Conservation (phyloP, 208 protist genomes). For the Crithidia brevicula region DNA sequence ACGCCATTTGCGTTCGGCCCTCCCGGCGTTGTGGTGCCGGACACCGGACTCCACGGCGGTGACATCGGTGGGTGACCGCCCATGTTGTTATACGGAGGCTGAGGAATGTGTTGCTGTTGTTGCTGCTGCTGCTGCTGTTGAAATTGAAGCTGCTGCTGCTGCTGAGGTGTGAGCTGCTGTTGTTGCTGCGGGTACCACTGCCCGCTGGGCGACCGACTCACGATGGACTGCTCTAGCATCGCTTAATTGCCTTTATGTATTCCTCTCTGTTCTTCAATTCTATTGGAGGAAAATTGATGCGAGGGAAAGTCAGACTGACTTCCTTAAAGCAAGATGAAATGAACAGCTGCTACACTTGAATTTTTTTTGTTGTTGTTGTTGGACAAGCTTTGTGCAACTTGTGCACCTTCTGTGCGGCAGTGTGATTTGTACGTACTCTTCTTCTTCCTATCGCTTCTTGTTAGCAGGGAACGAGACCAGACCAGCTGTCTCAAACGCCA, state of each 20-base stretch:
- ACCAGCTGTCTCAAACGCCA: too few species aligned
- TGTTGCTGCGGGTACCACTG: slow-evolving; percentile 52
- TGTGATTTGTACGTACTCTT: neutral
- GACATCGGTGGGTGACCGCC: neutral
- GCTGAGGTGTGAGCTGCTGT: slow-evolving; percentile 25
- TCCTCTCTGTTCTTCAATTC: neutral
- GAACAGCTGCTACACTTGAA: too few species aligned
- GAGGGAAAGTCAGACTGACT: neutral
- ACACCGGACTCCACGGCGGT: slow-evolving; percentile 18
- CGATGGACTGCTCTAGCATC: slow-evolving; percentile 28
- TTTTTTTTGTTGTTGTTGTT: too few species aligned
- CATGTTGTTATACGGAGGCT: slow-evolving; percentile 1
- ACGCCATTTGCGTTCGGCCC: neutral
- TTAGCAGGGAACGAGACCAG: neutral
- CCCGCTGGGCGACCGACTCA: slow-evolving; percentile 38
- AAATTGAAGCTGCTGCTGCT: slow-evolving; percentile 1
- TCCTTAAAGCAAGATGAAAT: too few species aligned
- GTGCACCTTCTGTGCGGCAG: too few species aligned
- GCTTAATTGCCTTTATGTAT: too few species aligned
- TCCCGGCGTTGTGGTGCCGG: slow-evolving; percentile 10
- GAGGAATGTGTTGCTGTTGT: neutral
- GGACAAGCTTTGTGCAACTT: too few species aligned
- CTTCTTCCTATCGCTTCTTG: neutral
- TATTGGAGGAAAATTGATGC: neutral
- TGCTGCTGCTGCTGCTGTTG: slow-evolving; percentile 31